phyloP scores from a whole-genome alignment of 1,139 yeast genomes.

The Torulaspora pretoriensis region DNA sequence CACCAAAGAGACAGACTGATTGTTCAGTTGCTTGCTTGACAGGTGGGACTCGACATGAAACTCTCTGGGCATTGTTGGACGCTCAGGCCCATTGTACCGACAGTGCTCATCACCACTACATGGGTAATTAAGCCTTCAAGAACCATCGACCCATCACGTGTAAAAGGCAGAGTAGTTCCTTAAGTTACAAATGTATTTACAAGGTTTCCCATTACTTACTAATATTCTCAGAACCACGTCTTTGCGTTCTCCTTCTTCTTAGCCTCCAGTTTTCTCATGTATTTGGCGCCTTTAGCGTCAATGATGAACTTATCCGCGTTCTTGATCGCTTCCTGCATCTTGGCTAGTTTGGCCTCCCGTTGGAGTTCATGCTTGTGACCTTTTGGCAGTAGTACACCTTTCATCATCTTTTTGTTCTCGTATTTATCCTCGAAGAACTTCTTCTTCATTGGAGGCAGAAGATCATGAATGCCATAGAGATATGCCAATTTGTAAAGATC shows the following conservation, averaged over 20 bases:
- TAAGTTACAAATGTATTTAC: conserved; percentile 11
- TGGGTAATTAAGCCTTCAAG: not conserved
- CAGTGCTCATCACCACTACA: not conserved
- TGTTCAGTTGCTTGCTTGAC: conserved; percentile 31
- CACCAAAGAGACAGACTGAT: conserved; percentile 35
- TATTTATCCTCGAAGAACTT: conserved; percentile 79
- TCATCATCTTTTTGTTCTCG: conserved; percentile 63
- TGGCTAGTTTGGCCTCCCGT: conserved; percentile 55
- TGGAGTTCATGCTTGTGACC: conserved; percentile 77
- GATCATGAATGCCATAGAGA: conserved; percentile 71
- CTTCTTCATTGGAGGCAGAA: conserved; percentile 70
- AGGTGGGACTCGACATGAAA: conserved; percentile 32
- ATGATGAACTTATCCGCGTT: conserved; percentile 70
- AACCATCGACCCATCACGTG: conserved; percentile 4
- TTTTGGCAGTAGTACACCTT: conserved; percentile 75
- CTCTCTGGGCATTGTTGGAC: conserved; percentile 27
- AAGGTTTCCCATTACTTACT: conserved; percentile 1
- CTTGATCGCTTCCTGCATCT: conserved; percentile 61
- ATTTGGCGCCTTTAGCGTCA: conserved; percentile 59
- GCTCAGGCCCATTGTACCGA: not conserved
- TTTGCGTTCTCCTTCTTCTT: conserved; percentile 44
- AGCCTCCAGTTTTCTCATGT: conserved; percentile 53
- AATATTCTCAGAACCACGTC: conserved; percentile 43
- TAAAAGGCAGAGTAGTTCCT: not conserved
- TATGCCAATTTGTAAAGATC: conserved; percentile 81